These are phyloP conservation scores for Aspergillus tamarii DNA, from an alignment of 2,329 filamentous ascomycete genomes.

Conservation along the genomic window DNA sequence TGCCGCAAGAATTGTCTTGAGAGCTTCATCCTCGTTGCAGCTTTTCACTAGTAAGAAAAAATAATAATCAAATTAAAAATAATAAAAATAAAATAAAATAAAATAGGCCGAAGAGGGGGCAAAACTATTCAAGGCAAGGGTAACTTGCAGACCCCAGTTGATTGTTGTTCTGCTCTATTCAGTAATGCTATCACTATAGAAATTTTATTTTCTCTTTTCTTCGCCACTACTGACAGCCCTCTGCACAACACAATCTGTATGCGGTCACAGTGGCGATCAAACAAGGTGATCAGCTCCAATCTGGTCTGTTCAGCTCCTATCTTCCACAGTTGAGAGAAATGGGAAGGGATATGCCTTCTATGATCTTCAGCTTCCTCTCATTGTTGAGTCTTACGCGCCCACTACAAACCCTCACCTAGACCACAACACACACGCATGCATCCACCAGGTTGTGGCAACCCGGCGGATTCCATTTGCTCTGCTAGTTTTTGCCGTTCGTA, in stretches of 20 bases:
- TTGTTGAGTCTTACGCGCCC: slow-evolving; percentile 16
- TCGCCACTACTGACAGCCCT: background rate
- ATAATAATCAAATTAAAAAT: background rate
- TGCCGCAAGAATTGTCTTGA: background rate
- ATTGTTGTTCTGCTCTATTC: background rate
- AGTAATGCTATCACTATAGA: background rate
- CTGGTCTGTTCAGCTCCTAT: background rate
- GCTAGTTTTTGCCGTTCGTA: slow-evolving; percentile 12
- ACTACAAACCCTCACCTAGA: slow-evolving; percentile 12
- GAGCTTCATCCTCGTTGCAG: background rate
- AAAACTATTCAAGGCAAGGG: background rate
- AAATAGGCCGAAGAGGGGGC: background rate
- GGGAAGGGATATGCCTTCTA: slow-evolving; percentile 4
- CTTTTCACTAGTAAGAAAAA: background rate
- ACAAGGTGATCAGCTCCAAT: background rate
- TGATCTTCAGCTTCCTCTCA: slow-evolving; percentile 5
- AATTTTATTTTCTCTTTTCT: background rate
- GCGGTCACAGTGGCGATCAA: slow-evolving; percentile 1
- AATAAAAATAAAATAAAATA: background rate
- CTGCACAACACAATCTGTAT: background rate
- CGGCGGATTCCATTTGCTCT: slow-evolving; percentile 10
- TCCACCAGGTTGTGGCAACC: slow-evolving; percentile 24
- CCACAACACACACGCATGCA: slow-evolving; percentile 21
- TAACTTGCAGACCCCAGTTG: background rate
- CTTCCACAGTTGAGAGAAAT: background rate